Base-by-base conservation (phyloP, 2,329 filamentous ascomycete species). In the Diaporthe citrichinensis region DNA sequence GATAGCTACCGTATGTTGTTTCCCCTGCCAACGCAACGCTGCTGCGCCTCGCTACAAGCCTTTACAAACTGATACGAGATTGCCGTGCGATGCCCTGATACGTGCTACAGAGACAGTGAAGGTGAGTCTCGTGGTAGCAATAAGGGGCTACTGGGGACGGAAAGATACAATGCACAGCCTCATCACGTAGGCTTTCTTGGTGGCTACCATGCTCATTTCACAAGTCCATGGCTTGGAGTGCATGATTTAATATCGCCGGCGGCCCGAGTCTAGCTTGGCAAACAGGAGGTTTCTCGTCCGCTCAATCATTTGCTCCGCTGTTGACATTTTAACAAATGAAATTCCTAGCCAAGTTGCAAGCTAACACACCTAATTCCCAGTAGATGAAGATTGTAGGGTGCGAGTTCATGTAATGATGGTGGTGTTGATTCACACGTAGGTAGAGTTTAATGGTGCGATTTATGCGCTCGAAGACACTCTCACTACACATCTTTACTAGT, bases 191-290 rank as follows among this genome's bases (percentile, higher is more conserved):
- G 28, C 62, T 67, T 67, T 34, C 14, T 15, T 67, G 20, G 28
- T 51, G 28, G 44, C 44, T n/a, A n/a, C 6, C 14, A 12, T 51
- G 61, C 61, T 51, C 12, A n/a, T 36, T 1, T 14, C 44, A 51
- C 12, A 23, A 28, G 62, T 17, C 59, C 15, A 31, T 49, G 28
- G 44, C 46, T 36, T 39, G 20, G 31, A 20, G 23, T 25, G 62
- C 62, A 68, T 68, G 20, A 68, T 53, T 53, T 34, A 68, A 68
- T 68, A 49, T 68, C 28, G 62, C 44, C 20, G 12, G 46, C 46
- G 44, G 62, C 31, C 62, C 41, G 44, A 51, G 44, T 51, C 62
- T 51, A 68, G 12, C 62, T 68, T 67, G 62, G 62, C 62, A 51
- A 49, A 4, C n/a, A 15, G 36, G n/a, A 12, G 0, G 36, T 12